Evolutionary conservation across 2,329 filamentous ascomycete species (phyloP), one percentile per base, ranked within the genome.

Genomic region (Apiospora aurea): DNA sequence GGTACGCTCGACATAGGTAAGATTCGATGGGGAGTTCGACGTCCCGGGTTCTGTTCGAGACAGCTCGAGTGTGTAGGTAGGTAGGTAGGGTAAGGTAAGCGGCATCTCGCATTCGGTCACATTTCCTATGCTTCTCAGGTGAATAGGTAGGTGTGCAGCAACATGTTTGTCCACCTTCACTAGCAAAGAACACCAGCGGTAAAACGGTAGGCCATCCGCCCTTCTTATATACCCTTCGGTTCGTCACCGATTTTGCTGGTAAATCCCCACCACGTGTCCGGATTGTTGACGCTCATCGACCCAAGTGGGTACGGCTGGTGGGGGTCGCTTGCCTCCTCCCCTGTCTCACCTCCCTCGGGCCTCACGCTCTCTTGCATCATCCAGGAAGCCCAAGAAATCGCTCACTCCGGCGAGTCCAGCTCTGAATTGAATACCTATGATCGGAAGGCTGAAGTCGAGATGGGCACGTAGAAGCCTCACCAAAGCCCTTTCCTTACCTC

Each of bases 321-420:
- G 57, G 57, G 57, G 57, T 64, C 57, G 41, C 34, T 38, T 41
- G 34, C 26, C 21, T n/a, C 34, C 57, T 43, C 57, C 57, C 34
- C 57, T 64, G 57, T 64, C 57, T 64, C 57, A 64, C 57, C 11
- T n/a, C 57, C 57, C 57, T 64, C 57, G 57, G 57, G 57, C 57
- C 57, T 64, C 18, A 64, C 18, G 21, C 34, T 38, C 57, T 64
- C 57, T 64, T 64, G 57, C 57, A 64, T 64, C 57, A 64, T 64
- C 21, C 53, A 38, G 53, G 53, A 61, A 34, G 24, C 34, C 57
- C 57, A 24, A 21, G 57, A 64, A 64, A 64, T 64, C 57, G 57
- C 57, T 64, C 57, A 64, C 13, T 38, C 34, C n/a, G 34, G 57
- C 57, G 57, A 64, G 10, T 14, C 21, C 21, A 13, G 21, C 21